Evolutionary conservation across 768 basidiomycete genomes (phyloP).

Genomic region (Tricholoma flavovirens): DNA sequence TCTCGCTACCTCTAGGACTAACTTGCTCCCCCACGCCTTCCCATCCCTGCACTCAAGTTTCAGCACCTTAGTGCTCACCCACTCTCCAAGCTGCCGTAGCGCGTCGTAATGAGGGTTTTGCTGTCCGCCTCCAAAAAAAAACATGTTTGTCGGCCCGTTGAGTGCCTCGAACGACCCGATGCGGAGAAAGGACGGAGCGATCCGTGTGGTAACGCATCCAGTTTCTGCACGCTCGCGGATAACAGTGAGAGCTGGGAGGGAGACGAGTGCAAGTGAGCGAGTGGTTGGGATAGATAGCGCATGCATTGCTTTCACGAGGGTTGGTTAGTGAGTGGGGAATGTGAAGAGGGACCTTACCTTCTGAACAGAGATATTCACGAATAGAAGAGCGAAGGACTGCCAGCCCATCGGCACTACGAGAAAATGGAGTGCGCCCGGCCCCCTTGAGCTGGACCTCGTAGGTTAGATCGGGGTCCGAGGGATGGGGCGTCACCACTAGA

Average conservation of each 20-base stretch:
- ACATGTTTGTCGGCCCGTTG: slow-evolving; percentile 57
- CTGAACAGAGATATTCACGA: slow-evolving; percentile 89
- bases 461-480: slow-evolving; percentile 41
- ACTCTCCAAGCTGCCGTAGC: slow-evolving; percentile 69
- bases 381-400: slow-evolving; percentile 94
- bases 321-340: neutral
- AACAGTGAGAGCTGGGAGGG: slow-evolving; percentile 69
- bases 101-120: slow-evolving; percentile 71
- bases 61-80: slow-evolving; percentile 61
- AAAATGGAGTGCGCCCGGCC: slow-evolving; percentile 90
- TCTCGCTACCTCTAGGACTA: slow-evolving; percentile 74
- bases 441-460: slow-evolving; percentile 96
- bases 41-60: slow-evolving; percentile 39
- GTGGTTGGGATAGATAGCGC: slow-evolving; percentile 87
- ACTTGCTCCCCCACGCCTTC: slow-evolving; percentile 60
- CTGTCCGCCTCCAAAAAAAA: slow-evolving; percentile 75
- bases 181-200: slow-evolving; percentile 88
- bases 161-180: slow-evolving; percentile 89
- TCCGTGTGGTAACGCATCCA: slow-evolving; percentile 69
- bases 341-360: slow-evolving; percentile 46
- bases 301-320: slow-evolving; percentile 32
- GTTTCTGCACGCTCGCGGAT: slow-evolving; percentile 67
- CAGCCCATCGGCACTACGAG: slow-evolving; percentile 86
- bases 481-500: slow-evolving; percentile 75
- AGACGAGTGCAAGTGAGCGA: slow-evolving; percentile 75